Conservation (phyloP, 2,329 filamentous ascomycete genomes). For the Stagonosporopsis rhizophila region DNA sequence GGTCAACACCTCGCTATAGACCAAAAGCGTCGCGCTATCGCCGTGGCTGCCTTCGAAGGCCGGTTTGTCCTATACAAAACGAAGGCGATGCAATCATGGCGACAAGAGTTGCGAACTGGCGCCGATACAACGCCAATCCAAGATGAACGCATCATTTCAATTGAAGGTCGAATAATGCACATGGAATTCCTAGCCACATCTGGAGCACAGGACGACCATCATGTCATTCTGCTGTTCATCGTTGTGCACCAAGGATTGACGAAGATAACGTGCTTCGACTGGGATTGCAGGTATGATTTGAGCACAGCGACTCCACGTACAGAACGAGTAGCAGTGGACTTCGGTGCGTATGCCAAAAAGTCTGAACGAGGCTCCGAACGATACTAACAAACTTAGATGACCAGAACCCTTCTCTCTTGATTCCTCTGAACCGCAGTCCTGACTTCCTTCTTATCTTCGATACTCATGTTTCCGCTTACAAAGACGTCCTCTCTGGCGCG, state of each 20-base stretch:
- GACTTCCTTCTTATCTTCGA: conserved; percentile 52
- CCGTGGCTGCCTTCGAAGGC: conserved; percentile 73
- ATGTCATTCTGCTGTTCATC: conserved; percentile 77
- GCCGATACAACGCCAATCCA: conserved; percentile 66
- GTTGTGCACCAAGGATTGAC: conserved; percentile 54
- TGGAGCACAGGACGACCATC: conserved; percentile 68
- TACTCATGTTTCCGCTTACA: conserved; percentile 47
- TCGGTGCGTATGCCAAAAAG: conserved; percentile 29
- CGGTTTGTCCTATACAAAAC: conserved; percentile 76
- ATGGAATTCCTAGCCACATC: conserved; percentile 85
- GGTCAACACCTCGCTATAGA: conserved; percentile 78
- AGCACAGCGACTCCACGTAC: conserved; percentile 34
- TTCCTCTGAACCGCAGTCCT: conserved; percentile 51
- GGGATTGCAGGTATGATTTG: conserved; percentile 57
- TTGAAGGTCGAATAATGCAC: conserved; percentile 77
- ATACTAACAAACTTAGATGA: conserved; percentile 39
- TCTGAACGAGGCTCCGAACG: background rate
- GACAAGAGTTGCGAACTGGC: conserved; percentile 51
- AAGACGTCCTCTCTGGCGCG: conserved; percentile 51
- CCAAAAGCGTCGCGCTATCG: conserved; percentile 69
- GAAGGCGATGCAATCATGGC: conserved; percentile 62
- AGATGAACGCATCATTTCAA: conserved; percentile 53
- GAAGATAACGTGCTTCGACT: conserved; percentile 60
- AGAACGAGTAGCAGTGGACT: conserved; percentile 36
- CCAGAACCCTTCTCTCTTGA: conserved; percentile 48